Evolutionary conservation across 345 rosid genomes (phyloP).

Genomic region (Aquilaria yunnanensis): DNA sequence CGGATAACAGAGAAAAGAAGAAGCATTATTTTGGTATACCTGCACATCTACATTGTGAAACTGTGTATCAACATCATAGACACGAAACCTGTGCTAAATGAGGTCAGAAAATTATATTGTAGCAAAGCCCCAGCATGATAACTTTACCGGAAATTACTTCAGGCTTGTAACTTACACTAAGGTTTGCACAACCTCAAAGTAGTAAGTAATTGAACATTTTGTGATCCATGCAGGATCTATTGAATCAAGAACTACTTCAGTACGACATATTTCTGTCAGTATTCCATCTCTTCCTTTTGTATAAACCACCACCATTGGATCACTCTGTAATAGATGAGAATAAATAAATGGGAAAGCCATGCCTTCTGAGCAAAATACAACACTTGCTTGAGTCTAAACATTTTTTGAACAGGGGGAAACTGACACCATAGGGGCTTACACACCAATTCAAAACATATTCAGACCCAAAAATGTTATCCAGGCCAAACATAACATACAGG

Average conservation of each 20-base stretch:
- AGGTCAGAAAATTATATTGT: slow-evolving; percentile 15
- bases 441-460: too few relatives aligned
- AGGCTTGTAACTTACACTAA: slow-evolving; percentile 53
- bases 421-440: too few relatives aligned
- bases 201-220: slow-evolving; percentile 40
- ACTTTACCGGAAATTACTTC: not conserved
- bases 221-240: slow-evolving; percentile 73
- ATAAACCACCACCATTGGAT: slow-evolving; percentile 78
- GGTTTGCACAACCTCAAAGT: slow-evolving; percentile 76
- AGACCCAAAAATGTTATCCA: too few relatives aligned
- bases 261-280: slow-evolving; percentile 52
- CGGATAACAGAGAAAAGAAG: not conserved
- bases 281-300: slow-evolving; percentile 63
- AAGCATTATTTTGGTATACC: slow-evolving; percentile 31
- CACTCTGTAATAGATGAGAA: slow-evolving; percentile 58
- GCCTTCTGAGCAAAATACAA: slow-evolving; percentile 9
- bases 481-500: too few relatives aligned
- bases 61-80: slow-evolving; percentile 77
- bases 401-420: too few relatives aligned
- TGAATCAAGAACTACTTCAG: slow-evolving; percentile 82
- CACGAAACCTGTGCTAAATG: slow-evolving; percentile 45
- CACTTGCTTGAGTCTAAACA: too few relatives aligned
- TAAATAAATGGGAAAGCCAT: slow-evolving; percentile 10
- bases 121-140: slow-evolving; percentile 11
- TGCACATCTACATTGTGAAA: slow-evolving; percentile 63